Base-by-base conservation (phyloP, 352 stramenopile genomes). In the Phytophthora sp. region DNA sequence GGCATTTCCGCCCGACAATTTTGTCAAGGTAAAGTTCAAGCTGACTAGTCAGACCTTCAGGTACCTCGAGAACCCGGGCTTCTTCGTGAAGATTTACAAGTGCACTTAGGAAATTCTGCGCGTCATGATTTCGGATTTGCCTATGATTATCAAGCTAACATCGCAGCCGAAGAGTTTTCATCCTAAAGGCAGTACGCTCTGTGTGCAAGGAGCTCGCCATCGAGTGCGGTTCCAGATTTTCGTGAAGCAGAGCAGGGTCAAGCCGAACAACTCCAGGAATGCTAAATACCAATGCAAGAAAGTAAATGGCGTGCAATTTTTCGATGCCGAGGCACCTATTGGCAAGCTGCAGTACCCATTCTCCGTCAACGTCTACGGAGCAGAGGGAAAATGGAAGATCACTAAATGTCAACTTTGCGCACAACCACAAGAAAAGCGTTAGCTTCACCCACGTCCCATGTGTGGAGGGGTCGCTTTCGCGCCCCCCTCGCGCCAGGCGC, bases 221-320 rank as follows among this genome's bases (percentile, higher is more conserved):
- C 5, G 7, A 30, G 20, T 46, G 24, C 9, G 42, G 41, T 57
- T 57, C 21, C 51, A 57, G 16, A 16, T 57, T 18, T 46, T 57
- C 20, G 60, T 57, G 12, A 23, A 57, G 1, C 42, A 62, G 12
- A 36, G 15, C 0, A 57, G 42, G n/a, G 16, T 62, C 1, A 50
- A 68, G 11, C 2, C 21, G 1, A 63, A 45, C 1, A 62, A 68
- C n/a, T 57, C 24, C 24, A 42, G 51, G 15, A 67, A 67, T 15
- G 29, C 39, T 0, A 62, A 63, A 35, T 63, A 38, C 23, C 12
- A 9, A 15, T 53, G 51, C 52, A 63, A 69, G 21, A 46, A 53
- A 3, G 33, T 53, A 0, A 46, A 63, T 8, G 26, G 42, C 8
- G 26, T 18, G 6, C 60, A 57, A 8, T 57, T 44, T 53, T 69